Percentiles rank a stretch among this genome's conserved stretches.
phyloP scores from a whole-genome alignment of 768 basidiomycete species.

The Tylopilus rubrobrunneus region DNA sequence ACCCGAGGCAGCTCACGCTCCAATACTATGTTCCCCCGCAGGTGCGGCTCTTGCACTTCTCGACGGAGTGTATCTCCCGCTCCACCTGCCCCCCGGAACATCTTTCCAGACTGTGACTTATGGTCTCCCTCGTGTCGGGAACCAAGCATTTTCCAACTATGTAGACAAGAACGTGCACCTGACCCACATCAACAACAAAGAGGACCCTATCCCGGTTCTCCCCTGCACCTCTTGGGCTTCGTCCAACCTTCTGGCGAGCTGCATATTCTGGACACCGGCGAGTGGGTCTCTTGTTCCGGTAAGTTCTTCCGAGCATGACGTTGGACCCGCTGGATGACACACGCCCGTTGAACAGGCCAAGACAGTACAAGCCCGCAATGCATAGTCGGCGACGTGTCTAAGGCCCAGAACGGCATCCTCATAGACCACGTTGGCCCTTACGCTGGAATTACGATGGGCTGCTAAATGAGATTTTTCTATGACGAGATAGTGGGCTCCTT shows the following conservation, averaged over 20 bases:
- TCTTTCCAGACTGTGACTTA: slow-evolving; percentile 31
- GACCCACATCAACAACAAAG: slow-evolving; percentile 53
- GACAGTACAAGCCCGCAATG: slow-evolving; percentile 48
- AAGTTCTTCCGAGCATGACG: no score
- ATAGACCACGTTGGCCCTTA: slow-evolving; percentile 46
- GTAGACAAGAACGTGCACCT: slow-evolving; percentile 44
- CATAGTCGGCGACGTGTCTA: slow-evolving; percentile 24
- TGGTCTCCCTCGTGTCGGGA: slow-evolving; percentile 45
- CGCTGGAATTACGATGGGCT: slow-evolving; percentile 26
- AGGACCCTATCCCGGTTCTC: slow-evolving; percentile 38
- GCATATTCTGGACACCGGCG: neutral
- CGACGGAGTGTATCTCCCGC: no score
- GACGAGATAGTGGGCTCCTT: neutral
- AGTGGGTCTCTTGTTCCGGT: no score
- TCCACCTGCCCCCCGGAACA: slow-evolving; percentile 10
- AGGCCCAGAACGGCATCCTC: slow-evolving; percentile 40
- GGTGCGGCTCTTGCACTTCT: no score
- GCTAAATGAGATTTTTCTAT: slow-evolving; percentile 1
- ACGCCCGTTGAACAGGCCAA: slow-evolving; percentile 33
- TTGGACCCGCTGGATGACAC: no score
- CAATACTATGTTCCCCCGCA: no score
- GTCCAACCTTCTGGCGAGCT: slow-evolving; percentile 38
- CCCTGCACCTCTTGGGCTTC: slow-evolving; percentile 32
- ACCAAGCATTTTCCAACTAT: slow-evolving; percentile 38
- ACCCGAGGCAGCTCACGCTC: no score